Percentiles rank a stretch among this genome's conserved stretches.
These are phyloP conservation scores for Erodium moschatum DNA, from an alignment of 441 rosid species.

Conservation along the genomic window DNA sequence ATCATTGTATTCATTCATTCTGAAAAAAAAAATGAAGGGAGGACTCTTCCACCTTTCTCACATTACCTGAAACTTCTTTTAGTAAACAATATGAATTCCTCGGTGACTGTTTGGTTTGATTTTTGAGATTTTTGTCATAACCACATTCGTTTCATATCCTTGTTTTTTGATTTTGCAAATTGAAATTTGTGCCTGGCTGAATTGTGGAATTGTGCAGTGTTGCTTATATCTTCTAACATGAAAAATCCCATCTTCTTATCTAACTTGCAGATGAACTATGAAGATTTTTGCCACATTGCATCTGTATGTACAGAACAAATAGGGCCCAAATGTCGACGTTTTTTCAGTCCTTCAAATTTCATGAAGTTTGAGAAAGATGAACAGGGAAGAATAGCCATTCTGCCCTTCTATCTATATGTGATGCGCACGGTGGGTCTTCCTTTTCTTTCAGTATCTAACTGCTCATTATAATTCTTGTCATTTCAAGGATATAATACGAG, in stretches of 20 bases:
- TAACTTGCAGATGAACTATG: slow-evolving; percentile 79
- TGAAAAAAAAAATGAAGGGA: neutral
- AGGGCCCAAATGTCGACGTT: slow-evolving; percentile 89
- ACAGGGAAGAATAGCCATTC: slow-evolving; percentile 92
- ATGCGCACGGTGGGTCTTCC: slow-evolving; percentile 79
- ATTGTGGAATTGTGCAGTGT: neutral
- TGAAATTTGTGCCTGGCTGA: neutral
- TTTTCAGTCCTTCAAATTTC: slow-evolving; percentile 95
- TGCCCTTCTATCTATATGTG: slow-evolving; percentile 95
- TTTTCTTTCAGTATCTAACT: neutral
- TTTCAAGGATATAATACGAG: too few species aligned
- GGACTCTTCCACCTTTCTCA: slow-evolving; percentile 2
- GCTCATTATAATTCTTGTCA: too few species aligned
- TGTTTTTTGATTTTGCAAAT: slow-evolving; percentile 2
- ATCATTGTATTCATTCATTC: neutral
- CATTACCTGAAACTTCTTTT: neutral
- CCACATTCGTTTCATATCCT: neutral
- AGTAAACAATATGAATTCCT: slow-evolving; percentile 1
- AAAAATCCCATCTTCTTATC: neutral
- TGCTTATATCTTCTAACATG: slow-evolving; percentile 14
- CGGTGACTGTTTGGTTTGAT: neutral
- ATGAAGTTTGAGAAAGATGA: slow-evolving; percentile 99
- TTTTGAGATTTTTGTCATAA: neutral
- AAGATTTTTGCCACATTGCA: slow-evolving; percentile 96
- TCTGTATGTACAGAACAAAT: slow-evolving; percentile 94